phyloP scores from a whole-genome alignment of 768 basidiomycete species.

The Russula lepida region DNA sequence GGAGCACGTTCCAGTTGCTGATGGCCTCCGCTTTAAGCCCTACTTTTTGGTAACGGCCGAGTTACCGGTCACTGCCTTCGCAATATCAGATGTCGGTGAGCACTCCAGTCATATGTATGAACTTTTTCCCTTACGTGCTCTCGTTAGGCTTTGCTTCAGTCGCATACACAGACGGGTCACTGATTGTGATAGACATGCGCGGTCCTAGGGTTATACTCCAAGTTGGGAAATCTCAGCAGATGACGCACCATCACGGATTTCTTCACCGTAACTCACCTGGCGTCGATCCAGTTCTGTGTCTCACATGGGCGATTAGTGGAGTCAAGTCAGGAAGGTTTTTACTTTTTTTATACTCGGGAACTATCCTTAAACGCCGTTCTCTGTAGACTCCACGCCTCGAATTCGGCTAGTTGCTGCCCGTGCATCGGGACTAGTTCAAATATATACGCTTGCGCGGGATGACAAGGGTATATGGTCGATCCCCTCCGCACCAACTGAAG shows the following conservation, averaged over 20 bases:
- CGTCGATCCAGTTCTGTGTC: slow-evolving; percentile 38
- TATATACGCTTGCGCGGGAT: slow-evolving; percentile 43
- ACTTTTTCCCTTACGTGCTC: background rate
- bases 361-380: background rate
- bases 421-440: slow-evolving; percentile 47
- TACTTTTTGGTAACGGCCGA: slow-evolving; percentile 47
- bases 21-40: slow-evolving; percentile 45
- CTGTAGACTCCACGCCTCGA: slow-evolving; percentile 36
- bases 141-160: slow-evolving; percentile 66
- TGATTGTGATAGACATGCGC: slow-evolving; percentile 66
- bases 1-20: slow-evolving; percentile 37
- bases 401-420: slow-evolving; percentile 57
- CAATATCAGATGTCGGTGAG: slow-evolving; percentile 69
- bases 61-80: slow-evolving; percentile 45
- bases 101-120: slow-evolving; percentile 1
- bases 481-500: slow-evolving; percentile 27
- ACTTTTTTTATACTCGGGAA: background rate
- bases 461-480: slow-evolving; percentile 32
- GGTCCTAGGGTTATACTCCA: slow-evolving; percentile 61
- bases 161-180: slow-evolving; percentile 49
- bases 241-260: slow-evolving; percentile 32
- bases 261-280: slow-evolving; percentile 31
- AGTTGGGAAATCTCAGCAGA: slow-evolving; percentile 34
- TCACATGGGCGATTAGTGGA: slow-evolving; percentile 61
- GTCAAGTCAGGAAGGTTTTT: slow-evolving; percentile 41